These are phyloP conservation scores for Penstemon eatonii DNA, from an alignment of 257 asterid genomes.

Conservation along the genomic window DNA sequence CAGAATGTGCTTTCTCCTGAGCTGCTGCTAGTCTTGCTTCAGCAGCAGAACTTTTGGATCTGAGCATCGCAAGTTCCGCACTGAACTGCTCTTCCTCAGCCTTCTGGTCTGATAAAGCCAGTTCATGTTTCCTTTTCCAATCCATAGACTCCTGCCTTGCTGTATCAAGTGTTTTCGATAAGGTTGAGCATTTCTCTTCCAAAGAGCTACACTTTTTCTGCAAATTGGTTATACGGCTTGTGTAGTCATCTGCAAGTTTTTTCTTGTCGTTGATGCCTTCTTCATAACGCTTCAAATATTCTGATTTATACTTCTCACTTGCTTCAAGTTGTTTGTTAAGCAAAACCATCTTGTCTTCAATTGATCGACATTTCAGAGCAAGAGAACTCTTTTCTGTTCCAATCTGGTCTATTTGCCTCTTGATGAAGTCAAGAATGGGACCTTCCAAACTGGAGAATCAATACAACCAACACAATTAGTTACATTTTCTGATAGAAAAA, in stretches of 20 bases:
- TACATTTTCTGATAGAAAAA: constrained; percentile 15
- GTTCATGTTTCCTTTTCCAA: constrained; percentile 89
- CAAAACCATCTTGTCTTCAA: constrained; percentile 73
- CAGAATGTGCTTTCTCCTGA: constrained; percentile 87
- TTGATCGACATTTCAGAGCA: constrained; percentile 76
- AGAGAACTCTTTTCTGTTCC: constrained; percentile 80
- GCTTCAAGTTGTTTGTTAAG: constrained; percentile 90
- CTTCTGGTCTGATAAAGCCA: constrained; percentile 59
- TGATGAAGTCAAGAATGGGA: constrained; percentile 76
- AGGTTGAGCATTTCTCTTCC: constrained; percentile 80
- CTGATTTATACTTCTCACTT: constrained; percentile 82
- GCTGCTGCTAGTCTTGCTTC: constrained; percentile 98
- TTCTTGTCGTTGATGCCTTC: constrained; percentile 85
- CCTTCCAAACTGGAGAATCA: constrained; percentile 81
- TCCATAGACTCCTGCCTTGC: constrained; percentile 68
- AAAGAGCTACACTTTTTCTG: constrained; percentile 69
- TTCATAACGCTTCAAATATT: constrained; percentile 86
- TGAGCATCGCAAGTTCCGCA: constrained; percentile 75
- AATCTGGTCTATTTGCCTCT: constrained; percentile 77
- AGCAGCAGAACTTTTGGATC: constrained; percentile 86
- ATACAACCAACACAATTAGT: constrained; percentile 25
- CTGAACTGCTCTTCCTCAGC: constrained; percentile 74
- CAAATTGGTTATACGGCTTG: constrained; percentile 71
- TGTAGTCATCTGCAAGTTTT: constrained; percentile 74
- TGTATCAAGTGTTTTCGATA: constrained; percentile 63